Percentiles rank a stretch among this genome's conserved stretches.
phyloP scores from a whole-genome alignment of 2,329 filamentous ascomycete species.

The Fusarium illudens region DNA sequence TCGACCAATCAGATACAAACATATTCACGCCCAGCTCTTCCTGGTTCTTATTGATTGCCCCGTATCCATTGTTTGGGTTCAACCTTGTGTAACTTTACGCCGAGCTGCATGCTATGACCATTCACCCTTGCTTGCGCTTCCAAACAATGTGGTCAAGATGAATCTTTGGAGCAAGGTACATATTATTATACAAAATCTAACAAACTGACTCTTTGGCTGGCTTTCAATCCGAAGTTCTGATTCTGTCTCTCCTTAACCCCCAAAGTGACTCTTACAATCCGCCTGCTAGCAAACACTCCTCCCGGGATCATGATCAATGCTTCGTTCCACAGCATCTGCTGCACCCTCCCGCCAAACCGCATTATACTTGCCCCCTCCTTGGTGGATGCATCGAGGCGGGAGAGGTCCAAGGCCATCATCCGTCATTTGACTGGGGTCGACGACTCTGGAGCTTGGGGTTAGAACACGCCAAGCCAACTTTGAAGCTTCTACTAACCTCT shows the following conservation, averaged over 20 bases:
- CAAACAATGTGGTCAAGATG: neutral
- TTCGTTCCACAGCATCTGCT: neutral
- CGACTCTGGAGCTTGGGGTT: neutral
- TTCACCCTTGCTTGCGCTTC: neutral
- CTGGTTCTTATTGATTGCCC: neutral
- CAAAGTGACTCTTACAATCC: neutral
- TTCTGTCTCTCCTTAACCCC: neutral
- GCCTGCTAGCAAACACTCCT: neutral
- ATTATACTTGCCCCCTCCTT: slow-evolving; percentile 23
- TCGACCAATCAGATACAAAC: neutral
- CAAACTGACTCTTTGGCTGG: neutral
- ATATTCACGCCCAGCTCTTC: neutral
- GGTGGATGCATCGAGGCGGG: slow-evolving; percentile 26
- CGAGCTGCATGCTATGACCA: neutral
- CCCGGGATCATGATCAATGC: neutral
- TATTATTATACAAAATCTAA: neutral
- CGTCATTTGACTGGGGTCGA: slow-evolving; percentile 1
- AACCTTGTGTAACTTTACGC: neutral
- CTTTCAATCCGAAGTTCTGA: neutral
- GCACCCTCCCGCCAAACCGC: slow-evolving; percentile 4
- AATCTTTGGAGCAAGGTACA: neutral
- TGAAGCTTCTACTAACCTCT: slow-evolving; percentile 6
- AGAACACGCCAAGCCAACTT: neutral
- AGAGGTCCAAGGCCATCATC: slow-evolving; percentile 2
- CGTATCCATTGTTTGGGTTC: neutral